These are phyloP conservation scores for Purpureocillium lavendulum DNA, from an alignment of 2,329 filamentous ascomycete species.

Conservation along the genomic window DNA sequence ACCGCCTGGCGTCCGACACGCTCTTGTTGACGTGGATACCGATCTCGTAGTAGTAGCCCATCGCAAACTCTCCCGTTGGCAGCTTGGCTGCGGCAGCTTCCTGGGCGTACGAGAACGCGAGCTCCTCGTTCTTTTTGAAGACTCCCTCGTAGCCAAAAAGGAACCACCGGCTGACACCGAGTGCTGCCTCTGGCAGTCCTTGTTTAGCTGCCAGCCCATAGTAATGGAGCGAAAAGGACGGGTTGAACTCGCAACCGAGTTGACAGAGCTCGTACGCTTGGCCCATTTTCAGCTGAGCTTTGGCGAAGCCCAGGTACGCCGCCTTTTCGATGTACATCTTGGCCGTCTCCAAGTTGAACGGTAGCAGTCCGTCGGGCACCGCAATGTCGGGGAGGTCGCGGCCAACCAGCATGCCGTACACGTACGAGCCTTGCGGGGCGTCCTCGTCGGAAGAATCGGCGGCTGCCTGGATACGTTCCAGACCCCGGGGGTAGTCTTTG, in stretches of 20 bases:
- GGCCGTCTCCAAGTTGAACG: conserved; percentile 63
- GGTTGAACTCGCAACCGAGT: conserved; percentile 89
- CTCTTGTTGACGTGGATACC: conserved; percentile 86
- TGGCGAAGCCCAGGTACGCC: conserved; percentile 89
- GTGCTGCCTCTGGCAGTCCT: conserved; percentile 85
- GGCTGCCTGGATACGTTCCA: conserved; percentile 75
- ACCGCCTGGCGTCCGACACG: conserved; percentile 70
- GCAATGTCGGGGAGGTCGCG: conserved; percentile 85
- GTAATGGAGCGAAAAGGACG: conserved; percentile 87
- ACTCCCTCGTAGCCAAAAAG: conserved; percentile 87
- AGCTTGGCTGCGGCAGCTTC: conserved; percentile 76
- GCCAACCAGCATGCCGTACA: conserved; percentile 89
- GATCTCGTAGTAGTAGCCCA: conserved; percentile 97
- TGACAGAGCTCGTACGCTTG: conserved; percentile 92
- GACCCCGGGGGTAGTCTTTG: conserved; percentile 68
- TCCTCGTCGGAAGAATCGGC: conserved; percentile 91
- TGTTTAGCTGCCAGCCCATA: conserved; percentile 88
- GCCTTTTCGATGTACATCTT: conserved; percentile 92
- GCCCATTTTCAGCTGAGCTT: conserved; percentile 95
- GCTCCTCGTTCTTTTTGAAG: conserved; percentile 90
- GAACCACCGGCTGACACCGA: conserved; percentile 98
- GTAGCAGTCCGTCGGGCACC: conserved; percentile 62
- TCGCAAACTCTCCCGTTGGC: conserved; percentile 86
- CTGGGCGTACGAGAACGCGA: conserved; percentile 86
- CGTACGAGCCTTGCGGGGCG: conserved; percentile 89